phyloP scores from a whole-genome alignment of 768 basidiomycete species.

The Harrya chromipes region DNA sequence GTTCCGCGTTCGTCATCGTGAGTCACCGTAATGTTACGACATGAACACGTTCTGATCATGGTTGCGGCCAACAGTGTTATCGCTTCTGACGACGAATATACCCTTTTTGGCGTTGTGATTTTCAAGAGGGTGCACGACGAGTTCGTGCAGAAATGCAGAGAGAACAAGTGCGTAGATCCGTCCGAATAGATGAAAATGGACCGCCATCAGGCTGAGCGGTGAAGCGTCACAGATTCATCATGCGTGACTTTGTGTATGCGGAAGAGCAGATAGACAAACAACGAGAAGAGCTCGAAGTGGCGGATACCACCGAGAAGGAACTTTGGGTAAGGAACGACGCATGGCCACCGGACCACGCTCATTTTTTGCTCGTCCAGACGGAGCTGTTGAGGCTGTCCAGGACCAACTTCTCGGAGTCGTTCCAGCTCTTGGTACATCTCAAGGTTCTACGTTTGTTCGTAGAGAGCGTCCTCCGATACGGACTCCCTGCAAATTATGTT shows the following conservation, averaged over 20 bases:
- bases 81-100: conserved; percentile 85
- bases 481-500: conserved; percentile 87
- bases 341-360: neutral
- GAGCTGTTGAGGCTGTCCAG: conserved; percentile 87
- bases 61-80: conserved; percentile 50
- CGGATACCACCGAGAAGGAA: conserved; percentile 88
- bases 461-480: conserved; percentile 94
- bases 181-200: neutral
- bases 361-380: conserved; percentile 48
- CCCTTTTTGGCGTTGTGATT: conserved; percentile 78
- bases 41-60: conserved; percentile 21
- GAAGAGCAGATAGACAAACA: conserved; percentile 80
- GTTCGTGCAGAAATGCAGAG: conserved; percentile 90
- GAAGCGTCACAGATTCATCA: conserved; percentile 65
- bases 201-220: conserved; percentile 3
- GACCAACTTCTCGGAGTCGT: conserved; percentile 96
- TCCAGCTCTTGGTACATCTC: conserved; percentile 90
- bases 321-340: conserved; percentile 72
- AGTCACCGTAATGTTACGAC: conserved; percentile 26
- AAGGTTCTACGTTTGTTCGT: conserved; percentile 90
- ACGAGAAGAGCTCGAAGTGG: conserved; percentile 72
- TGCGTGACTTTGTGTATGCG: conserved; percentile 91
- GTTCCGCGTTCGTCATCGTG: conserved; percentile 91
- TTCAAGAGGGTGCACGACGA: conserved; percentile 92
- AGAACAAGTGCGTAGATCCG: conserved; percentile 71